Base-by-base conservation (phyloP, 1,139 yeast genomes). In the Hemisphaericaspora xylofermentans region DNA sequence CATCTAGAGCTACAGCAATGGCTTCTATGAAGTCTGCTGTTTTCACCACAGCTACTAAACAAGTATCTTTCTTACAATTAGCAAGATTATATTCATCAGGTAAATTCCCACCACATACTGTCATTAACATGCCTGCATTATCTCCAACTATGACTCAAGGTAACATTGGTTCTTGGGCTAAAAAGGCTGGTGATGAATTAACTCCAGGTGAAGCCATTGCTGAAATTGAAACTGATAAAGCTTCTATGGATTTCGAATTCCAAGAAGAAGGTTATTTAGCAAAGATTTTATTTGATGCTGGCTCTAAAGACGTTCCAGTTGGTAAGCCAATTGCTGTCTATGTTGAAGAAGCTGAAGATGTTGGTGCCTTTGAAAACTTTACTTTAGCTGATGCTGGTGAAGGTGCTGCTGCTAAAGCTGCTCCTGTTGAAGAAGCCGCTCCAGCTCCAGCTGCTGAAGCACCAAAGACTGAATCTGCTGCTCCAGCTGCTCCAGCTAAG, bases 131-230 rank as follows among this genome's bases (percentile, higher is more conserved):
- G 94, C 94, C 94, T 36, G 98, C 98, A 7, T 74, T 93, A 57
- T 91, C 98, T 18, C 98, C 98, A 53, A 93, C 98, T 43, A 93
- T 93, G 98, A 86, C 96, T 47, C 93, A 86, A 62, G 98, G 98
- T 62, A 84, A 82, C 63, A 74, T 93, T 51, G 93, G 91, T 37
- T 74, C 80, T 45, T 93, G 98, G 98, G 78, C 82, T 60, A 91
- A 89, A 72, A 69, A 78, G 40, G 88, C 83, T 39, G 98, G 98
- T 59, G 98, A 93, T 61, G 68, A 80, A 64, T 79, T 93, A 54
- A 56, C 76, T 21, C 94, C 97, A 22, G 98, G 98, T 65, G 97
- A 91, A 61, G 83, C 94, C 42, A 80, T 93, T 54, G 97, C 96
- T 43, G 98, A 93, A 68, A 85, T 93, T 52, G 98, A 93, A 72